Evolutionary conservation across 2,329 filamentous ascomycete genomes (phyloP), one percentile per base, ranked within the genome.

Genomic region (Trichoderma gracile): DNA sequence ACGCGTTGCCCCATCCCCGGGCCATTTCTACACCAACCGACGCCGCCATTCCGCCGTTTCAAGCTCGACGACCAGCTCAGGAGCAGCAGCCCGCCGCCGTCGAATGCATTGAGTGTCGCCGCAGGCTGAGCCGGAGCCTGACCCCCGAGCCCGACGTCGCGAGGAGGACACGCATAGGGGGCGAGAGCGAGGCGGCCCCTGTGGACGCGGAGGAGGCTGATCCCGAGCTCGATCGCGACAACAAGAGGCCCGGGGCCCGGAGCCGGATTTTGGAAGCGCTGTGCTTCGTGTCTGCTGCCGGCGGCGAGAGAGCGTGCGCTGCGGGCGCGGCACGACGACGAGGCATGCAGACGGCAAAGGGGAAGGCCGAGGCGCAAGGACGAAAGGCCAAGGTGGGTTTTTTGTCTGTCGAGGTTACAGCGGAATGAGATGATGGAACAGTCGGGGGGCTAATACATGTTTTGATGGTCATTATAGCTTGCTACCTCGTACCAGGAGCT

Each of bases 401-500:
- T 54, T 52, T 63, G 12, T n/a, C 50, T 42, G 23, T 52, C 27
- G n/a, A 45, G 2, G 5, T 21, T 33, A 49, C 27, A n/a, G 27
- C 25, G 21, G 17, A 33, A 12, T 2, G 42, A 27, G 9, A 38
- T 5, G 33, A 47, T 19, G 21, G 46, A 43, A 30, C 19, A 21
- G n/a, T 30, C 25, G 47, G 17, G n/a, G 43, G 38, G 47, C 63
- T 40, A 42, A 64, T 46, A 19, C 21, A 27, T 27, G 27, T 4
- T 4, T 9, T 38, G 45, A 3, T 57, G 38, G 19, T 23, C 1
- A 14, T 40, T 56, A n/a, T 27, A 97, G 93, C 93, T 99, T 82
- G 92, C 93, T 76, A 91, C 89, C 78, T 98, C 95, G 71, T 99
- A 99, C 81, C 91, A 96, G 81, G 91, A 96, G 80, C 86, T 99